A percentile compares a stretch with the other conserved stretches of the same genome.
These are phyloP conservation scores for Senna tora DNA, from an alignment of 306 rosid species.

Conservation along the genomic window DNA sequence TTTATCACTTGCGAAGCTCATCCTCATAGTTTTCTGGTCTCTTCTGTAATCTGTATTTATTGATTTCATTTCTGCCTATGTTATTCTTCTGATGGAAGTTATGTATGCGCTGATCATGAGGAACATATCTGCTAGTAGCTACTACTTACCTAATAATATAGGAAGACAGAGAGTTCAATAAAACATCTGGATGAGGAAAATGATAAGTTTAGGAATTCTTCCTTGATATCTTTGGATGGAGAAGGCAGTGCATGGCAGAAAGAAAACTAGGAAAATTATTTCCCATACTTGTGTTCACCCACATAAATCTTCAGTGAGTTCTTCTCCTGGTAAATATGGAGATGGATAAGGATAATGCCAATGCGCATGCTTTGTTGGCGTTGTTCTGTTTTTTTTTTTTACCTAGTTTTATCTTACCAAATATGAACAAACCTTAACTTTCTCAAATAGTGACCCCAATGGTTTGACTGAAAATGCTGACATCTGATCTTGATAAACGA, in stretches of 20 bases:
- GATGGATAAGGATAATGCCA: background rate
- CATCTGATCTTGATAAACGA: slow-evolving; percentile 20
- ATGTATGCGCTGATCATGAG: slow-evolving; percentile 14
- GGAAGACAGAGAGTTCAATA: background rate
- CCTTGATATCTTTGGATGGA: background rate
- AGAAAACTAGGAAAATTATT: background rate
- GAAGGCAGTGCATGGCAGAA: slow-evolving; percentile 14
- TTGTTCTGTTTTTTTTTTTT: background rate
- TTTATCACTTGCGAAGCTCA: slow-evolving; percentile 16
- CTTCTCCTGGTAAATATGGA: slow-evolving; percentile 13
- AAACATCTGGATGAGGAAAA: slow-evolving; percentile 5
- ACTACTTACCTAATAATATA: slow-evolving; percentile 10
- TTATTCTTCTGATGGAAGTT: slow-evolving; percentile 7
- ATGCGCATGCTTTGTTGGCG: background rate
- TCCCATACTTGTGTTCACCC: background rate
- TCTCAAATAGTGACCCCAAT: background rate
- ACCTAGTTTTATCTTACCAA: background rate
- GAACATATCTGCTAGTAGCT: background rate
- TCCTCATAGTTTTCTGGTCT: slow-evolving; percentile 19
- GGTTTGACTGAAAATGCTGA: background rate
- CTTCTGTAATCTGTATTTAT: background rate
- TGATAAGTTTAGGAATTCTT: slow-evolving; percentile 1
- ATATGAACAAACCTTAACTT: background rate
- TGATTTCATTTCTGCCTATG: slow-evolving; percentile 5
- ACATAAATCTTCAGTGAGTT: slow-evolving; percentile 13